Evolutionary conservation across 805 yeast genomes (phyloP).

Genomic region (Kluyveromyces wickerhamii): DNA sequence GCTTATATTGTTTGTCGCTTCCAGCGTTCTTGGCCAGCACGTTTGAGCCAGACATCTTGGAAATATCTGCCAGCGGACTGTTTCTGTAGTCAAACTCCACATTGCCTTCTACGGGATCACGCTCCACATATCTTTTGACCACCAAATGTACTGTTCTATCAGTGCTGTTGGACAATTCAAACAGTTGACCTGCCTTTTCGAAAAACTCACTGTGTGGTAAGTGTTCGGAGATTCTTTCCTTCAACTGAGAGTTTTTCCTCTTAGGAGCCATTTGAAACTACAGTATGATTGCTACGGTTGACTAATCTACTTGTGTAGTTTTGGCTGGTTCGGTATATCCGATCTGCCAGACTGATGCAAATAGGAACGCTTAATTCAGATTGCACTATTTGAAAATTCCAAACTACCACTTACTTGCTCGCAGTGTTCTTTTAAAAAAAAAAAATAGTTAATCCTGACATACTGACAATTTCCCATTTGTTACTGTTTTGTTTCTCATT

Average conservation of each 20-base stretch:
- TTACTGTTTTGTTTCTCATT: background rate
- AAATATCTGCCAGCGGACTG: slow-evolving; percentile 26
- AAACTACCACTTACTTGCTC: background rate
- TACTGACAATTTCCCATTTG: background rate
- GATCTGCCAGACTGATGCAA: background rate
- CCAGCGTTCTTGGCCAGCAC: slow-evolving; percentile 5
- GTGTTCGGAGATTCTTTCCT: slow-evolving; percentile 9
- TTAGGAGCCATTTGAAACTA: background rate
- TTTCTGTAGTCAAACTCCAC: slow-evolving; percentile 44
- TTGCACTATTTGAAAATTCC: background rate
- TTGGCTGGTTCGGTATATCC: background rate
- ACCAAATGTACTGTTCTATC: slow-evolving; percentile 23
- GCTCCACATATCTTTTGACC: slow-evolving; percentile 23
- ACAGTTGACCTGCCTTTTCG: slow-evolving; percentile 16
- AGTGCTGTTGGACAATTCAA: slow-evolving; percentile 22
- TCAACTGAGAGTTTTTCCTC: background rate
- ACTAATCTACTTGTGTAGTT: background rate
- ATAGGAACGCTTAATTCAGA: too few relatives aligned
- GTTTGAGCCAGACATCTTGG: slow-evolving; percentile 16
- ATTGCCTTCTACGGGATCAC: slow-evolving; percentile 31
- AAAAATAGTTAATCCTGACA: too few relatives aligned
- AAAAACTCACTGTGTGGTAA: slow-evolving; percentile 18
- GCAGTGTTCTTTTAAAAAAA: too few relatives aligned
- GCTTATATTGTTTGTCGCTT: slow-evolving; percentile 39
- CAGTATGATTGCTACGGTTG: background rate